Conservation (phyloP, 2,329 filamentous ascomycete genomes). For the Monilinia laxa region DNA sequence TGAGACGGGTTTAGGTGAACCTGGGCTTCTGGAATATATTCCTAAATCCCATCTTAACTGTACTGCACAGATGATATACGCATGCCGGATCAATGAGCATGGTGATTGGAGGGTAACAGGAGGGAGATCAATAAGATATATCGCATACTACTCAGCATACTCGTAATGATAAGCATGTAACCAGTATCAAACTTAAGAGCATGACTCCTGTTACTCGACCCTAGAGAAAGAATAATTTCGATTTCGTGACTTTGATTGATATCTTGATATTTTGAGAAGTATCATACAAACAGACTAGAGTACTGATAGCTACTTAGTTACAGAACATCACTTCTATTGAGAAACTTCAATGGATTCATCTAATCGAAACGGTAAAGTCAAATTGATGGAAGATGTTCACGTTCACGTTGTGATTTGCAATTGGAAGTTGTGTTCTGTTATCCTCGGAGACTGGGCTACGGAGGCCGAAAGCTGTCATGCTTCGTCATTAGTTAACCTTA, state of each 20-base stretch:
- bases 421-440: constrained; percentile 4
- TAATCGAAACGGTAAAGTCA: neutral
- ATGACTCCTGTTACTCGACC: neutral
- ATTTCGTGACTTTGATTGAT: neutral
- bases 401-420: neutral
- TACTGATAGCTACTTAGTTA: neutral
- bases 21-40: too few species aligned
- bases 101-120: neutral
- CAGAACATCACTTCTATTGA: neutral
- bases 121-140: neutral
- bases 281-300: neutral
- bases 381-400: neutral
- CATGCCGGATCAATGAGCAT: neutral
- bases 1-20: neutral
- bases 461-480: constrained; percentile 1
- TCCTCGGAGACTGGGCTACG: constrained; percentile 1
- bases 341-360: neutral
- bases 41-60: neutral
- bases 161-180: neutral
- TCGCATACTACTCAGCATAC: constrained; percentile 10
- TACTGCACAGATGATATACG: neutral
- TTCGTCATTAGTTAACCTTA: neutral
- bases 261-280: neutral
- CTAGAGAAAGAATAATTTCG: neutral
- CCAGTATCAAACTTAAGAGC: neutral